A percentile compares a stretch with the other conserved stretches of the same genome.
phyloP scores from a whole-genome alignment of 139 green algal species.

The Protoeuglena noctilucae region DNA sequence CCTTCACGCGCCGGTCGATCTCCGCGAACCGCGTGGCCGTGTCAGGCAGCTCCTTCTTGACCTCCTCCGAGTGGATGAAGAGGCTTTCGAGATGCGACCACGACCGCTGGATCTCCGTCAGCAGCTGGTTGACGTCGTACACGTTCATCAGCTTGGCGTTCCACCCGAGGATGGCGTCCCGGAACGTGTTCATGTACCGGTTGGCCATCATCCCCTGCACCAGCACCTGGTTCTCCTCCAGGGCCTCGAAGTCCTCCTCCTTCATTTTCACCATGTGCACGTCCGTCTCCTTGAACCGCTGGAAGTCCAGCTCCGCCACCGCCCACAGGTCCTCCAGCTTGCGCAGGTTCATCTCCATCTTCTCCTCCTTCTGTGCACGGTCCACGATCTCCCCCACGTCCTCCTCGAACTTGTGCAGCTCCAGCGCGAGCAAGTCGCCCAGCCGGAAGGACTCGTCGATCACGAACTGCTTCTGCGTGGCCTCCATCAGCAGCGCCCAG shows the following conservation, averaged over 20 bases:
- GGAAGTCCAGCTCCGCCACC: conserved; percentile 56
- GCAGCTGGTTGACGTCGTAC: conserved; percentile 59
- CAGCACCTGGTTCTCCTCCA: conserved; percentile 73
- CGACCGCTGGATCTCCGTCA: conserved; percentile 65
- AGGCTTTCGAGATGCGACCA: conserved; percentile 71
- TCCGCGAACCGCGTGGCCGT: conserved; percentile 50
- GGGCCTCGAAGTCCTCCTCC: conserved; percentile 73
- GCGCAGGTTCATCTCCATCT: conserved; percentile 58
- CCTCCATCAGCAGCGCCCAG: conserved; percentile 61
- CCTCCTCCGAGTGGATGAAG: conserved; percentile 74
- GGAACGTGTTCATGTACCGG: conserved; percentile 76
- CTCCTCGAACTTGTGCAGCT: conserved; percentile 82
- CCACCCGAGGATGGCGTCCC: conserved; percentile 56
- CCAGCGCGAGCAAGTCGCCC: conserved; percentile 57
- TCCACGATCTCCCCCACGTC: conserved; percentile 83
- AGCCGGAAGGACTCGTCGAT: conserved; percentile 46
- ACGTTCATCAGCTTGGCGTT: conserved; percentile 68
- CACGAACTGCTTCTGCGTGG: conserved; percentile 32
- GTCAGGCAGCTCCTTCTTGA: conserved; percentile 76
- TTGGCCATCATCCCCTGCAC: conserved; percentile 83
- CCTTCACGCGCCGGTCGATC: conserved; percentile 59
- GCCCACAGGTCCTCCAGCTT: conserved; percentile 58
- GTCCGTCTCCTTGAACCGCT: conserved; percentile 45
- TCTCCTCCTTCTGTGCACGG: conserved; percentile 67
- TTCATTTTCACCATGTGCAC: conserved; percentile 60